Conservation (phyloP, 129 eudicot species). For the Lonicera japonica region DNA sequence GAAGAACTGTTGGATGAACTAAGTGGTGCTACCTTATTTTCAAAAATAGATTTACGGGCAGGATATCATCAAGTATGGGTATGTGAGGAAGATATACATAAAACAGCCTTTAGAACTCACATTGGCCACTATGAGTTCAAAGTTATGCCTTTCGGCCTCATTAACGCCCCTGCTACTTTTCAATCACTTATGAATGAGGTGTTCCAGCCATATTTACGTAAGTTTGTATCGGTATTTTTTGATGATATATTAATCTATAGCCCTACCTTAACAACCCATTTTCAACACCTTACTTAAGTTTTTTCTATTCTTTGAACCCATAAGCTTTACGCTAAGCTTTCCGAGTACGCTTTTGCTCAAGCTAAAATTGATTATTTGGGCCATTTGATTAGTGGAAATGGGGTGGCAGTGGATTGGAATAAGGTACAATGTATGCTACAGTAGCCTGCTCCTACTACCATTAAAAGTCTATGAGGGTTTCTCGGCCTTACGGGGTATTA, state of each 20-base stretch:
- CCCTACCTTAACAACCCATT: neutral
- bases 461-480: no score
- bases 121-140: constrained; percentile 1
- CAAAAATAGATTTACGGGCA: neutral
- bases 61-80: neutral
- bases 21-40: neutral
- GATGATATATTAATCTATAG: neutral
- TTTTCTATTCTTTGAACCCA: neutral
- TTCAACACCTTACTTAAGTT: neutral
- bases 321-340: neutral
- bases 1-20: constrained; percentile 13
- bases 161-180: neutral
- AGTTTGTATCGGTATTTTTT: neutral
- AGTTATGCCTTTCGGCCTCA: neutral
- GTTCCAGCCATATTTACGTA: neutral
- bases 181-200: neutral
- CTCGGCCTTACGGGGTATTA: no score
- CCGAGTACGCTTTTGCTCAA: neutral
- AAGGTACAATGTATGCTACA: no score
- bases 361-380: neutral
- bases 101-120: constrained; percentile 13
- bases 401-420: neutral
- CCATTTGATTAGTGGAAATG: neutral
- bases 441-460: no score
- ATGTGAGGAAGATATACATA: neutral